Evolutionary conservation across 2,329 filamentous ascomycete species (phyloP).

Genomic region (Botrytis galanthina): DNA sequence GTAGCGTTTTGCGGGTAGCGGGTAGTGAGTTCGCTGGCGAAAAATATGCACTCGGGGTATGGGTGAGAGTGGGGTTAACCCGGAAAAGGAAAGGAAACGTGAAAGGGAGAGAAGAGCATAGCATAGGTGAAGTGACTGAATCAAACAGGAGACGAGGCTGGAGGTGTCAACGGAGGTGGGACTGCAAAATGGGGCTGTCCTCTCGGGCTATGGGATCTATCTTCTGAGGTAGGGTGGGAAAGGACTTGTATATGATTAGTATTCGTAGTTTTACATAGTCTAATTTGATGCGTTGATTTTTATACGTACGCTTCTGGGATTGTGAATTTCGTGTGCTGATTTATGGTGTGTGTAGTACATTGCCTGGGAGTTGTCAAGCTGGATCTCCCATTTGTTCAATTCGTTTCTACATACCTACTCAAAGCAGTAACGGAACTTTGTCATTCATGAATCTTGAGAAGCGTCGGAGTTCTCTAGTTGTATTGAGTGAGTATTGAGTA

Average conservation of each 20-base stretch:
- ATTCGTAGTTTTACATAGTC: background rate
- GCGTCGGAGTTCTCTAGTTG: too few species aligned
- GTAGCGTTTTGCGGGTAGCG: background rate
- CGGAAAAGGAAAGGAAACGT: background rate
- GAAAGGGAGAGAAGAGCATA: background rate
- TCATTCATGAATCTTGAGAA: too few species aligned
- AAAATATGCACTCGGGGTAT: background rate
- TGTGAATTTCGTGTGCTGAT: background rate
- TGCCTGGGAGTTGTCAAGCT: too few species aligned
- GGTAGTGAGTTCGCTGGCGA: background rate
- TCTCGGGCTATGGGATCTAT: background rate
- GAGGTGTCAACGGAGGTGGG: background rate
- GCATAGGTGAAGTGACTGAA: background rate
- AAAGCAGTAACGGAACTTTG: too few species aligned
- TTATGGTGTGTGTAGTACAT: too few species aligned
- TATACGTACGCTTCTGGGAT: too few species aligned
- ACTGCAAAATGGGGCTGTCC: background rate
- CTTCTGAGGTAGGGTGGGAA: background rate
- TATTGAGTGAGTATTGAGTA: too few species aligned
- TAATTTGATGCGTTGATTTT: background rate
- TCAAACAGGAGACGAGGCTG: background rate
- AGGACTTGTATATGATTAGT: background rate
- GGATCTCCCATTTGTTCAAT: too few species aligned
- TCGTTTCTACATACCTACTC: too few species aligned
- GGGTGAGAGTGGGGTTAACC: background rate